Evolutionary conservation across 169 alveolate species (phyloP).

Genomic region (Plasmodium inui): DNA sequence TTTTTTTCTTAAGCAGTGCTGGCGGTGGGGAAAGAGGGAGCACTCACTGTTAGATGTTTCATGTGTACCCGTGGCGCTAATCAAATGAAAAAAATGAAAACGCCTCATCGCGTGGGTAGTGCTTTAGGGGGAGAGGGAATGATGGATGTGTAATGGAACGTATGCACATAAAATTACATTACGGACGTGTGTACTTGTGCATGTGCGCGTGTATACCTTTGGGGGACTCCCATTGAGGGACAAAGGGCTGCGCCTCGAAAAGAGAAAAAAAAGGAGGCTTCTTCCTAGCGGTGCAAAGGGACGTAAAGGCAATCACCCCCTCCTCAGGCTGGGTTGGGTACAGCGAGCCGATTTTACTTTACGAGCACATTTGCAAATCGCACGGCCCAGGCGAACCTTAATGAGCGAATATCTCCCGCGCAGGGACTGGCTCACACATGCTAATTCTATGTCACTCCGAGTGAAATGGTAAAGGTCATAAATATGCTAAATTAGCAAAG

Average conservation of each 20-base stretch:
- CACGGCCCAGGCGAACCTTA: neutral
- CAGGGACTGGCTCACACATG: neutral
- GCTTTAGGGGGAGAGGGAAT: neutral
- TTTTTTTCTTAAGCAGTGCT: neutral
- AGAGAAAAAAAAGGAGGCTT: neutral
- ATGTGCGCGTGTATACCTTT: neutral
- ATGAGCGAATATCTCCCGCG: neutral
- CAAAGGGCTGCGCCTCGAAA: neutral
- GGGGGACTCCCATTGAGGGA: neutral
- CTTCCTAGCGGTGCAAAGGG: neutral
- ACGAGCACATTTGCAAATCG: neutral
- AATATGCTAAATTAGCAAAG: neutral
- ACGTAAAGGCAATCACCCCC: neutral
- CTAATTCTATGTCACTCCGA: neutral
- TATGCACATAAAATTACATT: neutral
- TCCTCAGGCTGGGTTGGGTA: neutral
- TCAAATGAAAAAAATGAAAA: neutral
- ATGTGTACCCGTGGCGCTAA: neutral
- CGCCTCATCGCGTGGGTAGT: neutral
- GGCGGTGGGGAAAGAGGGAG: neutral
- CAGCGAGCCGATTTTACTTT: neutral
- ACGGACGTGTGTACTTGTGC: neutral
- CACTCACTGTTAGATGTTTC: neutral
- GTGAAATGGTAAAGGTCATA: neutral
- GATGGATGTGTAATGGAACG: neutral